These are phyloP conservation scores for Phytopythium chamaehyphon DNA, from an alignment of 352 stramenopile species.

Conservation along the genomic window DNA sequence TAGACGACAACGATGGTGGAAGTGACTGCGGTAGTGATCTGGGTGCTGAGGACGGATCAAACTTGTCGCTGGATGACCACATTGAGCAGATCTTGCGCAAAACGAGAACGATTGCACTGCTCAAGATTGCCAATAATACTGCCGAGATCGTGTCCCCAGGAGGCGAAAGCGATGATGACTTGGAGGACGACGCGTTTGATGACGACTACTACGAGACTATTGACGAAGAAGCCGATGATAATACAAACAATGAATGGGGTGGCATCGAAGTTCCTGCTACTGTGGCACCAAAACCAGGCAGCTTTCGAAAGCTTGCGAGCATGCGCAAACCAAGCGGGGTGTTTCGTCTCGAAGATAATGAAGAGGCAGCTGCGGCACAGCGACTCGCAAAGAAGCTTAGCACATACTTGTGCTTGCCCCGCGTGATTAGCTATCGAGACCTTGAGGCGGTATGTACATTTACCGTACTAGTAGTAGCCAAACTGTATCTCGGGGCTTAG, in stretches of 20 bases:
- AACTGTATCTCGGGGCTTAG: no score
- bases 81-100: conserved; percentile 63
- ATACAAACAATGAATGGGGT: conserved; percentile 9
- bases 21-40: conserved; percentile 10
- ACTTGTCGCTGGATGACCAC: conserved; percentile 57
- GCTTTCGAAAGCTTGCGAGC: conserved; percentile 30
- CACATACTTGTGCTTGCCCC: conserved; percentile 60
- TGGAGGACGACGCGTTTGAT: conserved; percentile 35
- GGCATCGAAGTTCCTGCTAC: conserved; percentile 1
- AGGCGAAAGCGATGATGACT: conserved; percentile 36
- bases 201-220: conserved; percentile 11
- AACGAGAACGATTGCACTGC: conserved; percentile 58
- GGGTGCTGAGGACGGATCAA: neutral
- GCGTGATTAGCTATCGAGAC: conserved; percentile 69
- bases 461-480: neutral
- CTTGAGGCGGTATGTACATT: conserved; percentile 40
- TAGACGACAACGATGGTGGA: conserved; percentile 1
- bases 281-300: conserved; percentile 10
- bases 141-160: conserved; percentile 40
- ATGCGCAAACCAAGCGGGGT: conserved; percentile 17
- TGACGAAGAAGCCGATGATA: conserved; percentile 8
- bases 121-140: conserved; percentile 78
- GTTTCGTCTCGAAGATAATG: conserved; percentile 6
- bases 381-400: conserved; percentile 57
- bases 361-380: conserved; percentile 35